Conservation (phyloP, 83 land plant species). For the Picea abies region DNA sequence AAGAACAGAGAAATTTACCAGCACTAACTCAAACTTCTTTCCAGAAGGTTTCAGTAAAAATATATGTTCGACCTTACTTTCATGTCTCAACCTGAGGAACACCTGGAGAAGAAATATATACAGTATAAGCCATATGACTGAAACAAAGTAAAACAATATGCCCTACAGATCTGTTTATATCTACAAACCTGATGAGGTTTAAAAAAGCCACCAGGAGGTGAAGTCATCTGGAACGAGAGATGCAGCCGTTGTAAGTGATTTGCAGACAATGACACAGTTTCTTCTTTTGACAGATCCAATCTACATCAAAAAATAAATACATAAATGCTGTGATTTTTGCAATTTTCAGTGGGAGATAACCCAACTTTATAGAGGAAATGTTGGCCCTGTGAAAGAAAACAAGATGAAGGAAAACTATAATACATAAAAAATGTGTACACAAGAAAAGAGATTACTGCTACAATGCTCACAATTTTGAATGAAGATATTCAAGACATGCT, state of each 20-base stretch:
- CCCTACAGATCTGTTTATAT: background rate
- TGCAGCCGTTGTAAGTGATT: conserved; percentile 75
- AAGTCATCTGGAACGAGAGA: conserved; percentile 52
- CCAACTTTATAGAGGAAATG: background rate
- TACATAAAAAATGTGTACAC: background rate
- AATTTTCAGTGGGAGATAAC: background rate
- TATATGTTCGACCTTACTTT: conserved; percentile 61
- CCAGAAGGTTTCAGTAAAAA: conserved; percentile 53
- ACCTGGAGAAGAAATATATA: conserved; percentile 44
- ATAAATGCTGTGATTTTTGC: background rate
- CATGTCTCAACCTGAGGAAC: conserved; percentile 67
- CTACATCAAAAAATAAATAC: conserved; percentile 21
- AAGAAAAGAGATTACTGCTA: background rate
- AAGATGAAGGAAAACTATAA: background rate
- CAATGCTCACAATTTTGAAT: background rate
- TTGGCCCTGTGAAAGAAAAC: background rate
- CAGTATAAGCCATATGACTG: background rate
- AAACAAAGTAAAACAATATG: background rate
- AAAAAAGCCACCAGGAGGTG: conserved; percentile 57
- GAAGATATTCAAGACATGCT: background rate
- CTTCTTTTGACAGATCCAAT: conserved; percentile 51
- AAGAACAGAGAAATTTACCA: conserved; percentile 36
- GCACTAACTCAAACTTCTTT: conserved; percentile 38
- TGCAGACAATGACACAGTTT: conserved; percentile 57
- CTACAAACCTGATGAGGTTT: conserved; percentile 77